Evolutionary conservation across 208 protist species (phyloP), one percentile per base, ranked within the genome.

Genomic region (Porcisia deanei): DNA sequence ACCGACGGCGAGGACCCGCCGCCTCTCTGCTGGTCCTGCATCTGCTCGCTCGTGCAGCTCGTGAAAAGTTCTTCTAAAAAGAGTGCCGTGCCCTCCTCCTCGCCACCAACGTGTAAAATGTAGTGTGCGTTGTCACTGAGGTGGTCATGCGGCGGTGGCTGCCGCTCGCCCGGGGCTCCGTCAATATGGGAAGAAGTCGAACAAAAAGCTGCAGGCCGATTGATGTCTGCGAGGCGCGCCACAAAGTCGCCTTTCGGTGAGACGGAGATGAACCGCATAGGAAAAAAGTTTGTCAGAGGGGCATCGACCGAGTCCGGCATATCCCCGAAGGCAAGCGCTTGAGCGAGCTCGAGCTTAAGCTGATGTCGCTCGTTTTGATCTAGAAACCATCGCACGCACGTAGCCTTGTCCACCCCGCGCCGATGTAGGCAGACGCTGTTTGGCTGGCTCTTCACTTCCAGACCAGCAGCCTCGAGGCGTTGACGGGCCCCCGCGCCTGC

Each of bases 401-500:
- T 85, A 0, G 63, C 79, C 67, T 92, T 89, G 79, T 89, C 85
- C 1, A 89, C 74, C 20, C 74, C 79, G 20, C 55, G 41, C 12
- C 80, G 78, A 55, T 88, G 85, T 25, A 89, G 30, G 55, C 85
- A 88, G 57, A 90, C 85, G 58, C 88, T 92, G 79, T 92, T 92
- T 16, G 88, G 88, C 64, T 92, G 88, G 34, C 69, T 43, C 77
- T 90, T 92, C 61, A 85, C 41, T 49, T 73, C 71, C 54, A 90
- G 57, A 3, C 88, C 88, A 0, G 76, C 61, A 9, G 37, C 64
- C 53, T 70, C 67, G n/a, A 89, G 30, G 10, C 77, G 71, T 14
- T 34, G 58, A 12, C 47, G 60, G 5, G 81, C 82, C 7, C 22
- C 68, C 7, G 53, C 58, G 3, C 71, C 80, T 9, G 60, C 45